Evolutionary conservation across 352 stramenopile species (phyloP).

Genomic region (Phytopythium kandeliae): DNA sequence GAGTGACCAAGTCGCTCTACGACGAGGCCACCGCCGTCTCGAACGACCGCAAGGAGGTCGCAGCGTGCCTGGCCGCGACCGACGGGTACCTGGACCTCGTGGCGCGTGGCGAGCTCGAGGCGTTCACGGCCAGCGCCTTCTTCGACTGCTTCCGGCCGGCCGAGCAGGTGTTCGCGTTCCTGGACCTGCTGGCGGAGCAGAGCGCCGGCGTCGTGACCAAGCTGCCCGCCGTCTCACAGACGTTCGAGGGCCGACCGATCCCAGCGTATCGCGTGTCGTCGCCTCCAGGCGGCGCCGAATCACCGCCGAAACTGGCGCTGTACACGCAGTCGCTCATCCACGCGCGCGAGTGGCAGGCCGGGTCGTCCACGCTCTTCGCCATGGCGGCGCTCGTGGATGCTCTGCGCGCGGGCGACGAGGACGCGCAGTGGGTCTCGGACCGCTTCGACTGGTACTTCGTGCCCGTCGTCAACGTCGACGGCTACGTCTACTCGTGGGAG

Average conservation of each 20-base stretch:
- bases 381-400: slow-evolving; percentile 38
- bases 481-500: slow-evolving; percentile 71
- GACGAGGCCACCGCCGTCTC: slow-evolving; percentile 22
- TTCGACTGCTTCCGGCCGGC: slow-evolving; percentile 70
- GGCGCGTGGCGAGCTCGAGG: slow-evolving; percentile 4
- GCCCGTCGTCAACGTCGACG: slow-evolving; percentile 73
- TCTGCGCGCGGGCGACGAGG: slow-evolving; percentile 18
- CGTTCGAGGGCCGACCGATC: slow-evolving; percentile 47
- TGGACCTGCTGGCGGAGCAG: slow-evolving; percentile 37
- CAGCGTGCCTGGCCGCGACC: slow-evolving; percentile 35
- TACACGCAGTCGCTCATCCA: slow-evolving; percentile 70
- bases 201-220: slow-evolving; percentile 49
- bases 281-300: slow-evolving; percentile 3
- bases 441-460: slow-evolving; percentile 76
- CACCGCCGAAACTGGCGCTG: slow-evolving; percentile 24
- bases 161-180: slow-evolving; percentile 58
- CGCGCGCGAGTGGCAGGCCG: slow-evolving; percentile 46
- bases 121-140: slow-evolving; percentile 47
- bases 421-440: slow-evolving; percentile 20
- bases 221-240: slow-evolving; percentile 40
- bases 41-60: slow-evolving; percentile 38
- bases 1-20: slow-evolving; percentile 24
- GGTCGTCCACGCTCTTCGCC: slow-evolving; percentile 37
- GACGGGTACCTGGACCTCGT: slow-evolving; percentile 40
- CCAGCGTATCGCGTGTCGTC: slow-evolving; percentile 61